Base-by-base conservation (phyloP, 208 protist species). In the Borovskyia barvae region DNA sequence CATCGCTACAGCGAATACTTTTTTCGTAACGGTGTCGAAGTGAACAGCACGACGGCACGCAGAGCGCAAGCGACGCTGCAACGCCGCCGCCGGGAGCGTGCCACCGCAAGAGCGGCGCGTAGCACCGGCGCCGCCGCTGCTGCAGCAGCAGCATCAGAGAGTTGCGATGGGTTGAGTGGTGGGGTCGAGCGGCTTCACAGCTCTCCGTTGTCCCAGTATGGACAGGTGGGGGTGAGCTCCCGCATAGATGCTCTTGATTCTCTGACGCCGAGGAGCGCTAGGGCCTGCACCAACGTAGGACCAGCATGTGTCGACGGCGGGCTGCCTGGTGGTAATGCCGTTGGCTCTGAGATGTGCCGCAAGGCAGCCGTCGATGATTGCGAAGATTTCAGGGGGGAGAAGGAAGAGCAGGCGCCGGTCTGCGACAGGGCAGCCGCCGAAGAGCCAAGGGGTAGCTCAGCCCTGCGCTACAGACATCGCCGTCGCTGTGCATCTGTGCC, bases 1-100 rank as follows among this genome's bases (percentile, higher is more conserved):
- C 55, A 68, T 12, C 45, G 26, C 11, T 91, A 88, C 62, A 48
- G 37, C 15, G 88, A 95, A 71, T 92, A 82, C 52, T 95, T 92
- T 54, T 92, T 91, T 54, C 71, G 71, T 28, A 80, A 95, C 66
- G 85, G 85, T 0, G 73, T 64, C 2, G 76, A 87, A 66, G 78
- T 89, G 30, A 87, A 73, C 48, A 42, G 60, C 11, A 42, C 54
- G 6, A 75, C 64, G 5, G 50, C 53, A 50, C 39, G 55, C 60
- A 59, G 29, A 40, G 53, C 42, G 14, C 57, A 40, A 0, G 20
- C 36, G 8, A 58, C 54, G 32, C 71, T 61, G 17, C 55, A 41
- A 2, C 56, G 35, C 5, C 54, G 58, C 1, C 57, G 49, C 2
- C 61, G 47, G 59, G 24, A 56, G 41, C 25, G 58, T 29, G 58